Evolutionary conservation across 352 stramenopile species (phyloP), one percentile per base, ranked within the genome.

Genomic region (Aphanomyces stellatus): DNA sequence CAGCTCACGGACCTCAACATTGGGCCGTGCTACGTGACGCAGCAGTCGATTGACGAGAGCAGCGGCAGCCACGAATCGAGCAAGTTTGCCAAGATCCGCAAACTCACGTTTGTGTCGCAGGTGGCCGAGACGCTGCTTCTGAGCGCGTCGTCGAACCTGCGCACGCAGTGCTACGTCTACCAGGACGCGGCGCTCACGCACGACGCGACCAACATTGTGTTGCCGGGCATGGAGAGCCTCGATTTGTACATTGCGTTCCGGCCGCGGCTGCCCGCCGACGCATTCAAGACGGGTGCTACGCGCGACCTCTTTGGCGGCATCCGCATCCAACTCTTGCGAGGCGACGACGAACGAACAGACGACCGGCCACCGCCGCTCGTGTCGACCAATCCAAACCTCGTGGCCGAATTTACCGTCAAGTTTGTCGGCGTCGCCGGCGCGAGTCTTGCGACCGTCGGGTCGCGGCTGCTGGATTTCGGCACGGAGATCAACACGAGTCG

Each of bases 151-250:
- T 93, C 85, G 15, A 95, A 95, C 68, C 60, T 95, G 51, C 93
- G 92, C 70, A 95, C 84, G 5, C 87, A 95, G 69, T 95, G 87
- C 62, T 95, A 94, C 56, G 85, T 95, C 5, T 95, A 87, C 51
- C 84, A 93, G 69, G 85, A 95, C 51, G 72, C 67, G 13, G 76
- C 76, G 4, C 56, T 95, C 15, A 77, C 88, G 64, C 77, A 75
- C 37, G 85, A 95, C 65, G 87, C 85, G 11, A 83, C 77, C 7
- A 74, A 90, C 41, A 81, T 94, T n/a, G 53, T 86, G 5, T 71
- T 95, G 34, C 74, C 77, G 57, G 85, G 85, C 2, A 87, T 84
- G 56, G 65, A 80, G 17, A 77, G 73, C 19, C 74, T 87, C 51
- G 85, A 94, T 69, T 73, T 95, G 22, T 95, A 80, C 55, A 76